Conservation (phyloP, 192 early-diverging fungal species). For the Entomortierella beljakovae region DNA sequence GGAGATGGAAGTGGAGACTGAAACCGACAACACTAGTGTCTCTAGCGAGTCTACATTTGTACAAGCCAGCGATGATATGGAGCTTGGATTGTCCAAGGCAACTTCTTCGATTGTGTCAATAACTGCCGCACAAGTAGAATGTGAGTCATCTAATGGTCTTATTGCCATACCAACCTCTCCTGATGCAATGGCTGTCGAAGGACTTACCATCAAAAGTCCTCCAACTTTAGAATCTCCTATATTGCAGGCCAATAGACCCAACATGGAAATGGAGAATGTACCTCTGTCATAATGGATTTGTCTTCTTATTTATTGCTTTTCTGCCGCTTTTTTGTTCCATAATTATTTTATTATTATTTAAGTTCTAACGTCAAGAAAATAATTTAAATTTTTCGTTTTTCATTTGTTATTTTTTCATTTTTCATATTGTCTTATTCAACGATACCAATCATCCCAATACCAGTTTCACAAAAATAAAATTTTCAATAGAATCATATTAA, state of each 20-base stretch:
- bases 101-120: not conserved
- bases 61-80: constrained; percentile 12
- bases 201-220: constrained; percentile 38
- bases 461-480: not conserved
- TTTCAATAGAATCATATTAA: not conserved
- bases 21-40: not conserved
- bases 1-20: constrained; percentile 28
- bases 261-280: constrained; percentile 50
- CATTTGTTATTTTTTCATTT: constrained; percentile 25
- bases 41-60: not conserved
- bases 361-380: not conserved
- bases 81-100: not conserved
- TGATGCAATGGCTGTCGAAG: constrained; percentile 42
- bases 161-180: constrained; percentile 29
- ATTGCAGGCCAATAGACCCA: constrained; percentile 13
- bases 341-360: constrained; percentile 20
- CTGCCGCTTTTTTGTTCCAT: constrained; percentile 11
- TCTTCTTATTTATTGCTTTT: constrained; percentile 4
- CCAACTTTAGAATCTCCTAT: not conserved
- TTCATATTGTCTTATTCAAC: constrained; percentile 17
- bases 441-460: not conserved
- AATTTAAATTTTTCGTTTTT: not conserved
- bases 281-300: constrained; percentile 18
- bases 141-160: not conserved
- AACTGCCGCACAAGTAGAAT: constrained; percentile 13